Evolutionary conservation across 495 filamentous ascomycete species (phyloP).

Genomic region (Penicillium atrosanguineum): DNA sequence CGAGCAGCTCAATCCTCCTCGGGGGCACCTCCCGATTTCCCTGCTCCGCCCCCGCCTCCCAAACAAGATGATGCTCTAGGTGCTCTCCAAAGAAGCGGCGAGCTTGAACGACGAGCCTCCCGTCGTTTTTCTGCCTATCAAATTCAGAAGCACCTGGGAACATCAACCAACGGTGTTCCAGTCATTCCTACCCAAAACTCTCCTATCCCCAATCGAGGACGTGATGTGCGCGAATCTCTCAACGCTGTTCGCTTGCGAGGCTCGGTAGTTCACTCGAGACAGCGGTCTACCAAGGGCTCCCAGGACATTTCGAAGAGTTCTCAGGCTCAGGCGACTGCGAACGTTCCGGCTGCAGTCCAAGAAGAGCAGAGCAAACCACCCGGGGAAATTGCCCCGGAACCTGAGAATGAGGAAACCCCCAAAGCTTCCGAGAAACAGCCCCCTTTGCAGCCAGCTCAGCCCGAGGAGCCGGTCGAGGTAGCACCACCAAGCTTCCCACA

Average conservation of each 20-base stretch:
- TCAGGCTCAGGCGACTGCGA: conserved; percentile 46
- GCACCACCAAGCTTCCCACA: conserved; percentile 31
- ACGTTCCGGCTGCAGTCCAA: conserved; percentile 65
- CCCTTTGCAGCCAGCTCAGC: conserved; percentile 56
- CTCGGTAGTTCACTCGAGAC: conserved; percentile 62
- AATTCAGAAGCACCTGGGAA: conserved; percentile 86
- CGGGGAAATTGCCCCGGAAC: conserved; percentile 28
- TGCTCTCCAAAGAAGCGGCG: conserved; percentile 84
- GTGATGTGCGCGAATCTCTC: conserved; percentile 86
- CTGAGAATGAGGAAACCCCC: conserved; percentile 39
- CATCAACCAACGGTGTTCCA: conserved; percentile 75
- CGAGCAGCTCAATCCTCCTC: conserved; percentile 37
- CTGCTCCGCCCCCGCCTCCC: conserved; percentile 70
- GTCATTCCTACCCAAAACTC: conserved; percentile 84
- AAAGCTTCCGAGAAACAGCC: conserved; percentile 34
- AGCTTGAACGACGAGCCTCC: conserved; percentile 90
- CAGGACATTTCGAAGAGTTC: conserved; percentile 56
- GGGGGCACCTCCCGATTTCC: conserved; percentile 29
- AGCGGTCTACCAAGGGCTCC: conserved; percentile 51
- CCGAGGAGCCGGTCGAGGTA: conserved; percentile 22
- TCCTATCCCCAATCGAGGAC: conserved; percentile 82
- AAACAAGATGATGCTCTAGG: conserved; percentile 88
- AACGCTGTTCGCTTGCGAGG: conserved; percentile 84
- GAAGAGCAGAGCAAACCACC: conserved; percentile 33
- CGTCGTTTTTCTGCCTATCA: conserved; percentile 93